Conservation (phyloP, 164 flowering plant genomes). For the Santalum album region DNA sequence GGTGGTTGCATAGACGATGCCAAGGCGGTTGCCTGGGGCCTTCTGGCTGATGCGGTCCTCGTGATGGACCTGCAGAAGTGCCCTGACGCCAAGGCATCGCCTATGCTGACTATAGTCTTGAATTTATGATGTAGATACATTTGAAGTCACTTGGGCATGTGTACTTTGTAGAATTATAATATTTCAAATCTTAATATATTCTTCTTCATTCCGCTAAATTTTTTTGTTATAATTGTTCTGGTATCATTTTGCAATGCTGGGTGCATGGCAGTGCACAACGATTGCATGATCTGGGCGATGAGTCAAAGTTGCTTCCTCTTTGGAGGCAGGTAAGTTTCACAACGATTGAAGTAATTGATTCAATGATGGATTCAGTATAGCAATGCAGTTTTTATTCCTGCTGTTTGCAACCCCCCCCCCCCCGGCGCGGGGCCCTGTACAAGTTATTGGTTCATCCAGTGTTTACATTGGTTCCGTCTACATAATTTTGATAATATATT, state of each 20-base stretch:
- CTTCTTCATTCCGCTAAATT: too few species aligned
- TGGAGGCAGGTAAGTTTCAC: constrained; percentile 82
- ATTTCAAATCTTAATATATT: too few species aligned
- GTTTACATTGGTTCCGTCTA: neutral
- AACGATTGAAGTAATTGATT: neutral
- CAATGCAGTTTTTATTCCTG: too few species aligned
- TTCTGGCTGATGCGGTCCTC: too few species aligned
- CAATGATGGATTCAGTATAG: too few species aligned
- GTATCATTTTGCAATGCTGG: neutral
- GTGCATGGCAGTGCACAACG: constrained; percentile 60
- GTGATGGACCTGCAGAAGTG: too few species aligned
- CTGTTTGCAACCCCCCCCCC: too few species aligned
- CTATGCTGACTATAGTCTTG: too few species aligned
- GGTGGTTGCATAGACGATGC: too few species aligned
- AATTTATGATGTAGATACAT: neutral
- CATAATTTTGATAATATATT: neutral
- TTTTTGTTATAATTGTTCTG: neutral
- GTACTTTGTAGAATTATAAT: neutral
- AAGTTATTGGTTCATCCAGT: neutral
- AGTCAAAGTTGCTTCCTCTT: constrained; percentile 83
- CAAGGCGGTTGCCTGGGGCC: too few species aligned
- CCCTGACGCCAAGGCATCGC: too few species aligned
- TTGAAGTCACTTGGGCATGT: neutral
- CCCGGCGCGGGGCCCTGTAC: too few species aligned
- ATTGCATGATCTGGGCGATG: constrained; percentile 74